A percentile compares a stretch with the other conserved stretches of the same genome.
phyloP scores from a whole-genome alignment of 768 basidiomycete species.

The Hygrophoropsis aurantiaca region DNA sequence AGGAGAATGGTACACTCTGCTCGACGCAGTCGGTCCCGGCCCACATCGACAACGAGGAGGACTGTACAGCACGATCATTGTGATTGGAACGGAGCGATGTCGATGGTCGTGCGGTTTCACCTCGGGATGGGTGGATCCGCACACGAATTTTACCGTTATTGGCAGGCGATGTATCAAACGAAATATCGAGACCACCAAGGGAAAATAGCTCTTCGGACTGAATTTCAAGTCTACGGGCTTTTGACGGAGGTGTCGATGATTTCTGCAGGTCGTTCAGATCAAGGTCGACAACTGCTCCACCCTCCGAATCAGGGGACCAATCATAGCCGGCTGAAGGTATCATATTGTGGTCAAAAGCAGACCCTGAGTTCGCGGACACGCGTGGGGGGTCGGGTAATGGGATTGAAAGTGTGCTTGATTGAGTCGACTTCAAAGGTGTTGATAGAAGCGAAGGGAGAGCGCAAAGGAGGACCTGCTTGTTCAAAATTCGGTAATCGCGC shows the following conservation, averaged over 20 bases:
- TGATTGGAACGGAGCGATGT: conserved; percentile 8
- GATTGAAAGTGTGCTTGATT: conserved; percentile 57
- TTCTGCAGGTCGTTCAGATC: conserved; percentile 41
- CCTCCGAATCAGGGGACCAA: conserved; percentile 43
- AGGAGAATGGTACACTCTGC: conserved; percentile 10
- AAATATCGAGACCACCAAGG: conserved; percentile 65
- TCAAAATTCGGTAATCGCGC: not conserved
- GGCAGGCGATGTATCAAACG: conserved; percentile 64
- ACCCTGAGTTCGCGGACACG: conserved; percentile 39
- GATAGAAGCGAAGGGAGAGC: conserved; percentile 75
- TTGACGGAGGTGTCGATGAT: conserved; percentile 30
- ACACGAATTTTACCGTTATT: conserved; percentile 75
- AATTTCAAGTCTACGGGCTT: conserved; percentile 49
- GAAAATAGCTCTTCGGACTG: conserved; percentile 45
- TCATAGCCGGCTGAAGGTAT: conserved; percentile 53
- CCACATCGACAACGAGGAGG: conserved; percentile 25
- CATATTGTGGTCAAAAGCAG: conserved; percentile 44
- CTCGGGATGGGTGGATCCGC: conserved; percentile 62
- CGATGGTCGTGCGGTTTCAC: conserved; percentile 32
- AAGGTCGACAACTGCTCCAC: conserved; percentile 46
- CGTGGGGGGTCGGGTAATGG: conserved; percentile 40
- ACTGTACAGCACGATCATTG: conserved; percentile 14
- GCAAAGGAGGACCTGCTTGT: conserved; percentile 70
- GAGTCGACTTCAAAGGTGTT: conserved; percentile 54
- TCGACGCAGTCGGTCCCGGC: conserved; percentile 12